phyloP scores from a whole-genome alignment of 495 filamentous ascomycete species.

The Aspergillus diversus region DNA sequence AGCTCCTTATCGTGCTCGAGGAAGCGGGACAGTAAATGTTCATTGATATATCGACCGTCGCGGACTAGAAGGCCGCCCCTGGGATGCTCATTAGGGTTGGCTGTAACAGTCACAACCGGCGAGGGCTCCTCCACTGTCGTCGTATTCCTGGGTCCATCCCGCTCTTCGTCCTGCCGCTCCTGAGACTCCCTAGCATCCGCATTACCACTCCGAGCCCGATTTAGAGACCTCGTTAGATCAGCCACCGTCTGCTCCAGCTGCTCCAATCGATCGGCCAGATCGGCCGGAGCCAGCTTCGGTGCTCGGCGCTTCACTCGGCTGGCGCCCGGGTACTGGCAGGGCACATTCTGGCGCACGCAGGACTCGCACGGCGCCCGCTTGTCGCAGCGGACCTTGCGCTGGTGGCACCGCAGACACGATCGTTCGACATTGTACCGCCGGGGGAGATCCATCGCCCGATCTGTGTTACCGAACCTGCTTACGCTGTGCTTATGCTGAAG shows the following conservation, averaged over 20 bases:
- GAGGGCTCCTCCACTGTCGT: too few relatives aligned
- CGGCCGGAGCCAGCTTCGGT: slow-evolving; percentile 18
- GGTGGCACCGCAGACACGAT: slow-evolving; percentile 42
- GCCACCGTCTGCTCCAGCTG: slow-evolving; percentile 36
- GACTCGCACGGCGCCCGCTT: slow-evolving; percentile 34
- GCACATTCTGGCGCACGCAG: slow-evolving; percentile 28
- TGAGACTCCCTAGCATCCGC: not conserved
- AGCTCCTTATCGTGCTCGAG: slow-evolving; percentile 34
- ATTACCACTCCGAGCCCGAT: not conserved
- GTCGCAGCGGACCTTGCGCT: slow-evolving; percentile 44
- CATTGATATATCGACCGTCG: slow-evolving; percentile 34
- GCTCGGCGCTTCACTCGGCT: slow-evolving; percentile 32
- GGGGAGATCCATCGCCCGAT: not conserved
- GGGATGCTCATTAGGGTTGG: not conserved
- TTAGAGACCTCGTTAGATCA: slow-evolving; percentile 8
- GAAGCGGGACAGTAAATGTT: slow-evolving; percentile 33
- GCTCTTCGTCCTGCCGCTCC: not conserved
- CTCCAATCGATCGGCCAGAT: slow-evolving; percentile 30
- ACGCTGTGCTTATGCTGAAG: not conserved
- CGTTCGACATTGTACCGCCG: slow-evolving; percentile 21
- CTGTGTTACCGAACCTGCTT: not conserved
- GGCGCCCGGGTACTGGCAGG: slow-evolving; percentile 39
- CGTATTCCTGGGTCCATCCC: not conserved
- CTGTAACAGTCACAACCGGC: too few relatives aligned
- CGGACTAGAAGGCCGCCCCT: slow-evolving; percentile 1